These are phyloP conservation scores for Chytridiales sp. DNA, from an alignment of 371 early-diverging fungal species.

Conservation along the genomic window DNA sequence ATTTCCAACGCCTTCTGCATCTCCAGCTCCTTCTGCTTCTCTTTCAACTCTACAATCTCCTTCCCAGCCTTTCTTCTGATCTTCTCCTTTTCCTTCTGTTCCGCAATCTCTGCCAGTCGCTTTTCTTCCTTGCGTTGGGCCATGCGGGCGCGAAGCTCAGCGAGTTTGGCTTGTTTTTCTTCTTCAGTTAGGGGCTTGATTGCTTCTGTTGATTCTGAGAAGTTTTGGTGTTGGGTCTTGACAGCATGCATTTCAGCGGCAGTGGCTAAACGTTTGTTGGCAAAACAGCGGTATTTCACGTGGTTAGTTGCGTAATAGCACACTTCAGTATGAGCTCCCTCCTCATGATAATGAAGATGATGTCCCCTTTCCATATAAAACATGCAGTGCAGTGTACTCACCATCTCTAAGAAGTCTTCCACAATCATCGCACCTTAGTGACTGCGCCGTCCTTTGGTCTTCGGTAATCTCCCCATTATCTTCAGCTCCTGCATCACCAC, in stretches of 20 bases:
- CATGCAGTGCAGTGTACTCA: too few relatives aligned
- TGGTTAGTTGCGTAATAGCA: too few relatives aligned
- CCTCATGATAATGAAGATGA: too few relatives aligned
- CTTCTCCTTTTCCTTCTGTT: conserved; percentile 69
- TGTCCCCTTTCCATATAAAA: too few relatives aligned
- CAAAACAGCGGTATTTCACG: not conserved
- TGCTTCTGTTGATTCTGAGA: conserved; percentile 78
- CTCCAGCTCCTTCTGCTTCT: conserved; percentile 68
- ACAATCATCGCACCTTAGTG: conserved; percentile 86
- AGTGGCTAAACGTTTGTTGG: conserved; percentile 42
- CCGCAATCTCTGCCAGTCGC: conserved; percentile 64
- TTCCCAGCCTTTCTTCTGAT: conserved; percentile 78
- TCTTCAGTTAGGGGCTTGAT: conserved; percentile 86
- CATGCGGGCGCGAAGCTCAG: conserved; percentile 71
- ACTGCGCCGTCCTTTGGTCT: conserved; percentile 53
- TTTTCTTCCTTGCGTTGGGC: conserved; percentile 68
- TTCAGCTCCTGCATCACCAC: conserved; percentile 9
- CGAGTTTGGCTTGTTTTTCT: conserved; percentile 76
- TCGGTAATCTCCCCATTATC: conserved; percentile 63
- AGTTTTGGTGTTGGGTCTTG: conserved; percentile 79
- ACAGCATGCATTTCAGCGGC: conserved; percentile 83
- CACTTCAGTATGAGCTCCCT: too few relatives aligned
- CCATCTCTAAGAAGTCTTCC: conserved; percentile 76
- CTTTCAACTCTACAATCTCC: conserved; percentile 72
- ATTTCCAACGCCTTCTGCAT: conserved; percentile 69